Evolutionary conservation across 2,329 filamentous ascomycete species (phyloP).

Genomic region (Fusarium abutilonis): DNA sequence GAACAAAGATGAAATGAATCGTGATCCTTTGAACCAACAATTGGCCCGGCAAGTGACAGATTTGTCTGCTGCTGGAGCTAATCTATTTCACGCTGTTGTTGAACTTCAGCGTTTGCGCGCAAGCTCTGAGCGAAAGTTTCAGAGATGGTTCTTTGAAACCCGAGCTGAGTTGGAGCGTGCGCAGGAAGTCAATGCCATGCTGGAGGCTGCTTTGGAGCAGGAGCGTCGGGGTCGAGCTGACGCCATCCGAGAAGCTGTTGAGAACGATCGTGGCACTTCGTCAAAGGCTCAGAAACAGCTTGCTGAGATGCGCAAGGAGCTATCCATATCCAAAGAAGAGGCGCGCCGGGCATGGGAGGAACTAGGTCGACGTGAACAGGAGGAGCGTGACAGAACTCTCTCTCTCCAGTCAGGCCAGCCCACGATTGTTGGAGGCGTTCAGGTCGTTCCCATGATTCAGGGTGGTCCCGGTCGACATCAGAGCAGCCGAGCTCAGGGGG

Average conservation of each 20-base stretch:
- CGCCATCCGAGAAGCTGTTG: slow-evolving; percentile 71
- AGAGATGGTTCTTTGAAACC: slow-evolving; percentile 98
- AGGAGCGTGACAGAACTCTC: slow-evolving; percentile 85
- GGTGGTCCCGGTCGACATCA: slow-evolving; percentile 68
- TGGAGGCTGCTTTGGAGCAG: slow-evolving; percentile 78
- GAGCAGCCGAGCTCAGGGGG: slow-evolving; percentile 53
- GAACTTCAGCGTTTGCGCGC: slow-evolving; percentile 93
- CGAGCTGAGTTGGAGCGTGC: slow-evolving; percentile 85
- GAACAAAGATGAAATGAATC: slow-evolving; percentile 84
- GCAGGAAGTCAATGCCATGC: slow-evolving; percentile 81
- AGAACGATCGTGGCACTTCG: slow-evolving; percentile 75
- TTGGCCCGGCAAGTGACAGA: slow-evolving; percentile 95
- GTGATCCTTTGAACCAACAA: slow-evolving; percentile 85
- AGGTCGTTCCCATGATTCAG: slow-evolving; percentile 92
- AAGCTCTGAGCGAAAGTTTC: slow-evolving; percentile 96
- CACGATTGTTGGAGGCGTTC: slow-evolving; percentile 89
- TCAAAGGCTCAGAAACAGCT: slow-evolving; percentile 82
- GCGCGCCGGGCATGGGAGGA: slow-evolving; percentile 97
- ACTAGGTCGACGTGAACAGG: slow-evolving; percentile 89
- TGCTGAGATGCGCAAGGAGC: slow-evolving; percentile 90
- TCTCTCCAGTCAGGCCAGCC: slow-evolving; percentile 89
- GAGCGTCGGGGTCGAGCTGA: slow-evolving; percentile 77
- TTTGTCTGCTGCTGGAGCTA: slow-evolving; percentile 94
- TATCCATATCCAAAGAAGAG: slow-evolving; percentile 95
- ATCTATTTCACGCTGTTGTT: slow-evolving; percentile 96